Base-by-base conservation (phyloP, 257 asterid species). In the Ehretia macrophylla region DNA sequence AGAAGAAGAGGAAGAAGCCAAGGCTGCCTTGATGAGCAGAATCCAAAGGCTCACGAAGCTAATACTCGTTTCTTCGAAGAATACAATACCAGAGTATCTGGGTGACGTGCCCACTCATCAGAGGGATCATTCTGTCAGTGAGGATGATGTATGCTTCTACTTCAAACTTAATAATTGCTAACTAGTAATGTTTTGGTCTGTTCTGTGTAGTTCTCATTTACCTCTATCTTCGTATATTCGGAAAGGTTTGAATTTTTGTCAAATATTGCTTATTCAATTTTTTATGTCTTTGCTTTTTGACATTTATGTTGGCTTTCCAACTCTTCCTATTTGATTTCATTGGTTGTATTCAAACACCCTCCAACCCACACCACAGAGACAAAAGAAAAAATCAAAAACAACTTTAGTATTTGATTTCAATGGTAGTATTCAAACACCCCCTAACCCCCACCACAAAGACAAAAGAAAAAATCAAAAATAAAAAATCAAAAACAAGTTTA, bases 1-100 rank as follows among this genome's bases (percentile, higher is more conserved):
- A 81, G 99, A 93, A 83, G 99, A 93, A 83, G 99, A 93, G 65
- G 99, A 93, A 73, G 99, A 93, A 57, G 97, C 96, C 58, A 93
- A 93, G 84, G 85, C 88, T 32, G 99, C 99, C 78, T 63, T 93
- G 49, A 81, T 93, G 95, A 93, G 99, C 85, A 85, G 99, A 69
- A 93, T 93, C 75, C 99, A 93, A 76, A 82, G 97, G 83, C 89
- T 93, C 58, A 89, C 99, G 32, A 93, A 93, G 75, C 82, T 93
- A 67, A 93, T 93, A 64, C 97, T 93, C 17, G 99, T 93, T 71
- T 93, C 99, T 55, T 90, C 99, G 27, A 93, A 93, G 77, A 85
- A 80, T 70, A 70, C 87, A 17, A 76, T 82, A 55, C 95, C 96
- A 20, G 93, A 79, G 52, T 70, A 68, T 68, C 50, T 78, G 72